phyloP scores from a whole-genome alignment of 192 early-diverging fungal species.

The Neocallimastix lanati region DNA sequence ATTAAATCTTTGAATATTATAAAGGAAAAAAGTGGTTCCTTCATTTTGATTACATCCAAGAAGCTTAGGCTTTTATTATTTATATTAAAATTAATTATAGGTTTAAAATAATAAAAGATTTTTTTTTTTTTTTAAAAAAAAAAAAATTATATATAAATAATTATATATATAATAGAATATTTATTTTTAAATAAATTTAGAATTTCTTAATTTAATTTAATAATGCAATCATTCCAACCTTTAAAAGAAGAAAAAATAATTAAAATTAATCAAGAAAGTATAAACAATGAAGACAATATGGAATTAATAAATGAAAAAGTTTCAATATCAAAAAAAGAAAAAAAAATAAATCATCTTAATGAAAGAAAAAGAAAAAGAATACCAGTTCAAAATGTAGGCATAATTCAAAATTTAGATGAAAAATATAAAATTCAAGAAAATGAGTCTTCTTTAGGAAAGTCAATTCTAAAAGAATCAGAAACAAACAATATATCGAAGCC shows the following conservation, averaged over 20 bases:
- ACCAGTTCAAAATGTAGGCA: background rate
- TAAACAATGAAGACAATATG: background rate
- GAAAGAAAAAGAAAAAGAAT: background rate
- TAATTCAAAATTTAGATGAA: background rate
- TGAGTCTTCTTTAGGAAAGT: background rate
- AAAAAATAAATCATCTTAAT: background rate
- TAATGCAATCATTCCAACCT: background rate
- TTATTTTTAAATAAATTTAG: too few species aligned
- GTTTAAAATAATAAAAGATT: too few species aligned
- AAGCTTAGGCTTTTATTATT: too few species aligned
- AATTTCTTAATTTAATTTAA: too few species aligned
- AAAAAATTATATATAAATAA: too few species aligned
- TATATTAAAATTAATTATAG: too few species aligned
- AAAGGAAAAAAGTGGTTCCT: too few species aligned
- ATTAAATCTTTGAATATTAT: too few species aligned
- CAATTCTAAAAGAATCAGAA: background rate
- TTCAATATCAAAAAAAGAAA: background rate
- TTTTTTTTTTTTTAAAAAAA: too few species aligned
- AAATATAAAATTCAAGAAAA: background rate
- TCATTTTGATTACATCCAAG: too few species aligned
- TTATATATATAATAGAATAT: too few species aligned
- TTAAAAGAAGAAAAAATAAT: background rate
- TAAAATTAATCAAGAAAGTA: background rate
- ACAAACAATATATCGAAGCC: background rate
- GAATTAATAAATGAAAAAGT: background rate